phyloP scores from a whole-genome alignment of 805 yeast species.

The Pichia insulana region DNA sequence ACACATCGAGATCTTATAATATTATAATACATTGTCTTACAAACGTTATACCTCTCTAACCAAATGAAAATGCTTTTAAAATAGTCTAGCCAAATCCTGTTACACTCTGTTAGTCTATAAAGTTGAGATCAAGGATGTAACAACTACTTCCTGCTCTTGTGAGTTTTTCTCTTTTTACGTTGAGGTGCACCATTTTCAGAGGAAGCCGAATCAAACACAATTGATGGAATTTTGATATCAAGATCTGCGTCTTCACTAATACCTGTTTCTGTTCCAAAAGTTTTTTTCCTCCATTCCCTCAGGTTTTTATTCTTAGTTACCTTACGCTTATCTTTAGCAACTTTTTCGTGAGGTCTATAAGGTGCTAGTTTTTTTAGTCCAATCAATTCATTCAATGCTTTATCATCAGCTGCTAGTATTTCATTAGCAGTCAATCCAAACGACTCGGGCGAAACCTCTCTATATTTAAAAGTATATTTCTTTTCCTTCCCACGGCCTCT shows the following conservation, averaged over 20 bases:
- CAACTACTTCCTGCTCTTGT: neutral
- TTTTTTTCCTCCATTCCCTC: constrained; percentile 83
- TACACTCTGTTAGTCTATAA: too few species aligned
- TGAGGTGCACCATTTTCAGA: constrained; percentile 16
- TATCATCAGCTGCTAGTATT: constrained; percentile 83
- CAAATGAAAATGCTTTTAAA: too few species aligned
- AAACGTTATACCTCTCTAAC: too few species aligned
- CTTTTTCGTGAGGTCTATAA: constrained; percentile 67
- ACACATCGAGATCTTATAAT: too few species aligned
- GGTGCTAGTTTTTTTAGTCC: constrained; percentile 93
- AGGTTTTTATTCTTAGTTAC: constrained; percentile 74
- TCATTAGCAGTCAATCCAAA: constrained; percentile 83
- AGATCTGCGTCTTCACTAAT: constrained; percentile 20
- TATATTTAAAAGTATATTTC: constrained; percentile 62
- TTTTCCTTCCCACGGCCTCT: constrained; percentile 49
- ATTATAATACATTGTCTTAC: too few species aligned
- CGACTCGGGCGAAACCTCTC: constrained; percentile 92
- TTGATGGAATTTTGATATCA: constrained; percentile 20
- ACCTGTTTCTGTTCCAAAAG: constrained; percentile 44
- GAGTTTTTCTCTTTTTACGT: constrained; percentile 14
- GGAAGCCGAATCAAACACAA: constrained; percentile 21
- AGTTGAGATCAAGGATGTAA: too few species aligned
- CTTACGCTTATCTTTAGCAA: constrained; percentile 73
- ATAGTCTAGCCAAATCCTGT: too few species aligned
- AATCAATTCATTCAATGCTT: constrained; percentile 71